Evolutionary conservation across 1,284 basidiomycete species (phyloP), one percentile per base, ranked within the genome.

Genomic region (Ustilago cynodontis): DNA sequence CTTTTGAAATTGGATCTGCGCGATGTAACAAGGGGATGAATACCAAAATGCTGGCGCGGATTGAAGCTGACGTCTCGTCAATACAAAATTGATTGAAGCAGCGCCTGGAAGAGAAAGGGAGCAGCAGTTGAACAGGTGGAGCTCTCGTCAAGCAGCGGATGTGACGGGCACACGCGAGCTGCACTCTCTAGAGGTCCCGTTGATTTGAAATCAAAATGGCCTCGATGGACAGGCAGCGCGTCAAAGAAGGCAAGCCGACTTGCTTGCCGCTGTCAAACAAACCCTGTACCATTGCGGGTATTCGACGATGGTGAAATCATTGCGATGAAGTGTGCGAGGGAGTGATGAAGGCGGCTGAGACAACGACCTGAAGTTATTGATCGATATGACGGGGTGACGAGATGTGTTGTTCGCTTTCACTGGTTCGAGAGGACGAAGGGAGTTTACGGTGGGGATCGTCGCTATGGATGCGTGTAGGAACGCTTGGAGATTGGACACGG

Each of bases 181-280:
- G 52, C 33, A 31, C 18, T 54, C 33, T 24, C n/a, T 28, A 29
- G 11, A 10, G 35, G 20, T 26, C 14, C 13, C 29, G 51, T 49
- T 62, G 66, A 62, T 69, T 69, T 69, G 45, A 69, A 69, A 69
- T 69, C 66, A 59, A 45, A 56, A 20, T 51, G 26, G 56, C 52
- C 50, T 63, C 51, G 56, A 47, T 69, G 66, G 66, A 43, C 28
- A 22, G n/a, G n/a, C n/a, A n/a, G 8, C n/a, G 51, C 31, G 9
- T 49, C 28, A 35, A 31, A 8, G 39, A 26, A n/a, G 37, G 37
- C 37, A n/a, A n/a, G n/a, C 31, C 31, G 41, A 43, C 41, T 20
- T 20, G 8, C 41, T 43, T 16, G n/a, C 41, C 16, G 20, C 41
- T 39, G 26, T 33, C 16, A 8, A 29, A 29, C 39, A 26, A n/a